Conservation (phyloP, 192 early-diverging fungal species). For the Spizellomyces sp. region DNA sequence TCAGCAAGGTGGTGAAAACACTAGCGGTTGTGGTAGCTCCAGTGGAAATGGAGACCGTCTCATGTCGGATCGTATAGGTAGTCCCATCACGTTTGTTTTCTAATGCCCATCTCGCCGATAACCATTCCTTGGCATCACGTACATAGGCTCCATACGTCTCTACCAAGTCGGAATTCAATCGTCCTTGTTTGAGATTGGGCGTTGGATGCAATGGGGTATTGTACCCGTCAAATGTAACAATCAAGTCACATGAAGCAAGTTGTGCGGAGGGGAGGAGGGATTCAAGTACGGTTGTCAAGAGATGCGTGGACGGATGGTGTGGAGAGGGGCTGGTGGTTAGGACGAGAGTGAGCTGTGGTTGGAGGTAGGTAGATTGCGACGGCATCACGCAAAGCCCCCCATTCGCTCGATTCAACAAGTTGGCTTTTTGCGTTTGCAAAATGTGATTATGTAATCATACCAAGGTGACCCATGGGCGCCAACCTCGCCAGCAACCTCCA, state of each 20-base stretch:
- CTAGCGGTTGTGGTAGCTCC: not conserved
- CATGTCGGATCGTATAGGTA: not conserved
- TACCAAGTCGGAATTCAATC: not conserved
- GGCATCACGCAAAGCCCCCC: not conserved
- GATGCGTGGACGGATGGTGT: not conserved
- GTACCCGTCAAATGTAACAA: not conserved
- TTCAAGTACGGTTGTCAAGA: not conserved
- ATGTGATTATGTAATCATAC: too few relatives aligned
- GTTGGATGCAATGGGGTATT: not conserved
- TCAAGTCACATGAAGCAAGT: not conserved
- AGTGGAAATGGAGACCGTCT: not conserved
- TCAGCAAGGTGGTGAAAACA: not conserved
- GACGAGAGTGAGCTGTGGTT: not conserved
- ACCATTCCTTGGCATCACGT: not conserved
- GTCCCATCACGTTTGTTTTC: not conserved
- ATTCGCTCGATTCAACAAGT: too few relatives aligned
- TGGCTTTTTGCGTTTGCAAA: too few relatives aligned
- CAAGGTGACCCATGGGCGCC: too few relatives aligned
- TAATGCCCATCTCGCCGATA: too few relatives aligned
- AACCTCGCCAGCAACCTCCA: too few relatives aligned
- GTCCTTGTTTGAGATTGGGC: not conserved
- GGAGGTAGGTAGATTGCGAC: not conserved
- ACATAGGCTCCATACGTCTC: constrained; percentile 2
- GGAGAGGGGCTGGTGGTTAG: constrained; percentile 5
- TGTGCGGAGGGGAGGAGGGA: not conserved